phyloP scores from a whole-genome alignment of 805 yeast species.

The Nakazawaea wyomingensis region DNA sequence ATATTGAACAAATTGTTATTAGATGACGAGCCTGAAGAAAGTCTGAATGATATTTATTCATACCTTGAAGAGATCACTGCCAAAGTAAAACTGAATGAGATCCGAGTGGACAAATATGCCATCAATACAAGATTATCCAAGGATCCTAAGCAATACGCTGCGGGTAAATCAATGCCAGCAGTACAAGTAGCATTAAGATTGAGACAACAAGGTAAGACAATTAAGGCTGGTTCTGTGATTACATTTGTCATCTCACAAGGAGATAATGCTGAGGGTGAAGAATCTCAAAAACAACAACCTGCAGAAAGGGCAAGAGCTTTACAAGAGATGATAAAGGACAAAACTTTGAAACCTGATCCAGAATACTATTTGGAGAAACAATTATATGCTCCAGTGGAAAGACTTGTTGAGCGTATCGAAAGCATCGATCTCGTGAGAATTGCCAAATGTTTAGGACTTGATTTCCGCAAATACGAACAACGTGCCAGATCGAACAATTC shows the following conservation, averaged over 20 bases:
- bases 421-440: slow-evolving; percentile 80
- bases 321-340: slow-evolving; percentile 56
- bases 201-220: slow-evolving; percentile 76
- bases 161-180: slow-evolving; percentile 72
- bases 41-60: slow-evolving; percentile 63
- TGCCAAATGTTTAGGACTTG: slow-evolving; percentile 75
- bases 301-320: slow-evolving; percentile 85
- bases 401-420: slow-evolving; percentile 78
- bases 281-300: slow-evolving; percentile 30
- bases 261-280: slow-evolving; percentile 26
- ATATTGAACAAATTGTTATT: slow-evolving; percentile 68
- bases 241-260: slow-evolving; percentile 72
- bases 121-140: slow-evolving; percentile 87
- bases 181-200: slow-evolving; percentile 87
- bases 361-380: slow-evolving; percentile 82
- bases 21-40: slow-evolving; percentile 71
- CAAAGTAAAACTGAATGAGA: slow-evolving; percentile 54
- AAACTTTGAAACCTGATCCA: slow-evolving; percentile 63
- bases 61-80: slow-evolving; percentile 58
- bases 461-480: slow-evolving; percentile 54
- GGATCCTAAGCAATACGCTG: slow-evolving; percentile 82
- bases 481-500: slow-evolving; percentile 33
- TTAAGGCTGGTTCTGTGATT: slow-evolving; percentile 85
- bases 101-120: slow-evolving; percentile 62
- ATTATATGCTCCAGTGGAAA: slow-evolving; percentile 83